phyloP scores from a whole-genome alignment of 1,284 basidiomycete genomes.

The Pterulicium gracile region DNA sequence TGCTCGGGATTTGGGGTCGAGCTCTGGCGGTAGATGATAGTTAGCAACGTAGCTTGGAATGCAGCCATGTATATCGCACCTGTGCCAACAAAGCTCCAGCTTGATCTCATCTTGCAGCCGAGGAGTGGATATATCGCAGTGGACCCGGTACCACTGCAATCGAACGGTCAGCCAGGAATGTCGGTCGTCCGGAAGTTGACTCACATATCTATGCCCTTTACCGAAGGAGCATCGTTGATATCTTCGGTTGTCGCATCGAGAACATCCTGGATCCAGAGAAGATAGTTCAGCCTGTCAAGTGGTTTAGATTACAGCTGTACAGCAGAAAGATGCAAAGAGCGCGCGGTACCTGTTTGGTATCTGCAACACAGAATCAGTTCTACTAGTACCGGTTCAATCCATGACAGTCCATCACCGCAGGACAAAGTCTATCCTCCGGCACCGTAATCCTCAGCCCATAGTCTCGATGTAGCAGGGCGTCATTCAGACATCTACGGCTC shows the following conservation, averaged over 20 bases:
- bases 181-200: conserved; percentile 9
- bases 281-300: conserved; percentile 64
- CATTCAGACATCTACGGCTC: conserved; percentile 52
- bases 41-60: not conserved
- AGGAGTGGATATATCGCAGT: conserved; percentile 86
- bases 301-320: not conserved
- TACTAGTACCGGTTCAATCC: not conserved
- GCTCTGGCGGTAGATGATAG: conserved; percentile 32
- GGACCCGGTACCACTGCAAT: conserved; percentile 76
- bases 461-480: conserved; percentile 66
- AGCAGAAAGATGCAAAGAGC: not conserved
- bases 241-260: conserved; percentile 14
- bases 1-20: conserved; percentile 49
- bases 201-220: conserved; percentile 44
- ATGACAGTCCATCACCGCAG: conserved; percentile 47
- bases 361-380: conserved; percentile 19
- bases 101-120: conserved; percentile 41
- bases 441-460: conserved; percentile 56
- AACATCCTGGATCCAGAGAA: conserved; percentile 49
- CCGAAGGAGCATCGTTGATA: conserved; percentile 11
- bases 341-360: conserved; percentile 52
- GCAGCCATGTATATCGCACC: conserved; percentile 30
- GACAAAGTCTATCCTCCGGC: conserved; percentile 70
- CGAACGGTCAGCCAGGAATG: conserved; percentile 4
- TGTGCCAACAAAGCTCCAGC: conserved; percentile 59